Evolutionary conservation across 2,329 filamentous ascomycete genomes (phyloP), one percentile per base, ranked within the genome.

Genomic region (Metarhizium robertsii): DNA sequence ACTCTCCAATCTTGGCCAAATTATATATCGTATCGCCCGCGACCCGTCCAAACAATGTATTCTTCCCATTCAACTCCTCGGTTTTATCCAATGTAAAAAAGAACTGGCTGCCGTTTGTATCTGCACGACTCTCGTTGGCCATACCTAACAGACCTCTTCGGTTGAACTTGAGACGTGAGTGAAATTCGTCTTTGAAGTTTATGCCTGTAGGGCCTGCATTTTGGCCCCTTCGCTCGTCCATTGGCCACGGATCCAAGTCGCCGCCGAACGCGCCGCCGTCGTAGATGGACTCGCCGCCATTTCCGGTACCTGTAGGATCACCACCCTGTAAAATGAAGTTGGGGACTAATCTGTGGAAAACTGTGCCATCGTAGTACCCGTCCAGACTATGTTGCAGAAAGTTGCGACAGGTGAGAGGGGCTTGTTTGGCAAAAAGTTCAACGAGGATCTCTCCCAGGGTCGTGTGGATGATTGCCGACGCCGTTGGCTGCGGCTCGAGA

Each of bases 1-100:
- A 83, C 67, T 97, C 92, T 20, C 88, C 91, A 78, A 97, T 96
- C 72, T 92, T 95, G 66, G 92, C 85, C 65, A 99, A 71, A 69
- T 96, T 97, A 74, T 95, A 99, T 55, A 99, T 94, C 16, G 92
- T 96, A 61, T 97, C 90, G 32, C 92, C 94, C 40, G 88, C 90
- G 48, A 99, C 81, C 55, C 94, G 80, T 18, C 94, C 94, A 75
- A 99, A 97, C 69, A 97, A 75, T 0, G 94, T 97, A 70, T 96
- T 96, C 72, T 89, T 90, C 53, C 87, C 88, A 62, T 87, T 90
- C 65, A 99, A 70, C 75, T 97, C 91, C 30, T 90, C 85, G 29
- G 92, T 79, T 66, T 87, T 91, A 60, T 84, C 91, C 53, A 99
- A 73, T 0, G 94, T 97, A 59, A 99, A 86, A 75, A 99, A 99